Evolutionary conservation across 1,284 basidiomycete genomes (phyloP).

Genomic region (Cronartium quercuum): DNA sequence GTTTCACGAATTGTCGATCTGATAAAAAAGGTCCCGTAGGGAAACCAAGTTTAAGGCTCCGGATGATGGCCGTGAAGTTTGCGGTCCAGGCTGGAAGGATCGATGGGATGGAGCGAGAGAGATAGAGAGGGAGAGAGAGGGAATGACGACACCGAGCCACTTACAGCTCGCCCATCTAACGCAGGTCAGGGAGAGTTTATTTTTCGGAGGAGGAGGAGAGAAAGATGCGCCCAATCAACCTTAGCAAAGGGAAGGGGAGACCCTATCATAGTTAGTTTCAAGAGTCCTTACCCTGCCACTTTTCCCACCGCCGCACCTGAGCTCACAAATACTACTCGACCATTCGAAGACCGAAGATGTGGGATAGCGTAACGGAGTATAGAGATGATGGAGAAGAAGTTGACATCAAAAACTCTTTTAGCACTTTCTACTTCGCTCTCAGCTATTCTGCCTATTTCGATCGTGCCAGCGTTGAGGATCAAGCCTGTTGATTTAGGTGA

Average conservation of each 20-base stretch:
- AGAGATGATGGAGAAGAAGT: constrained; percentile 29
- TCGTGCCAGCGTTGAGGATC: constrained; percentile 29
- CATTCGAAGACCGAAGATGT: neutral
- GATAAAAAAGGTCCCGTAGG: neutral
- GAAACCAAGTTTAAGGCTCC: neutral
- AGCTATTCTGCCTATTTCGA: constrained; percentile 17
- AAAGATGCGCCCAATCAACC: neutral
- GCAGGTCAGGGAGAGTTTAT: too few relatives aligned
- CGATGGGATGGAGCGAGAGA: constrained; percentile 1
- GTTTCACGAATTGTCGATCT: neutral
- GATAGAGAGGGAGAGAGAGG: neutral
- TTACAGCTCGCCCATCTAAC: neutral
- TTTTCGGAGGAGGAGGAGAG: too few relatives aligned
- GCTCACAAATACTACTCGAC: constrained; percentile 27
- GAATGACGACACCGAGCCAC: too few relatives aligned
- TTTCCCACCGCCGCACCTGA: constrained; percentile 15
- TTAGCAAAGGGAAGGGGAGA: neutral
- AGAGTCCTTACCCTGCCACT: constrained; percentile 9
- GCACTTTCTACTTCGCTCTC: constrained; percentile 1
- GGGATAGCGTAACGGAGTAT: constrained; percentile 17
- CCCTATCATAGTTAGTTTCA: neutral
- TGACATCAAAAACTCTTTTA: constrained; percentile 27
- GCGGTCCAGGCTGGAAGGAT: neutral
- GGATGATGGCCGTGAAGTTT: neutral
- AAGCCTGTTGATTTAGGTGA: neutral